A percentile compares a stretch with the other conserved stretches of the same genome.
Evolutionary conservation across 352 stramenopile species (phyloP).

Genomic region (Phytophthora podocarpi): DNA sequence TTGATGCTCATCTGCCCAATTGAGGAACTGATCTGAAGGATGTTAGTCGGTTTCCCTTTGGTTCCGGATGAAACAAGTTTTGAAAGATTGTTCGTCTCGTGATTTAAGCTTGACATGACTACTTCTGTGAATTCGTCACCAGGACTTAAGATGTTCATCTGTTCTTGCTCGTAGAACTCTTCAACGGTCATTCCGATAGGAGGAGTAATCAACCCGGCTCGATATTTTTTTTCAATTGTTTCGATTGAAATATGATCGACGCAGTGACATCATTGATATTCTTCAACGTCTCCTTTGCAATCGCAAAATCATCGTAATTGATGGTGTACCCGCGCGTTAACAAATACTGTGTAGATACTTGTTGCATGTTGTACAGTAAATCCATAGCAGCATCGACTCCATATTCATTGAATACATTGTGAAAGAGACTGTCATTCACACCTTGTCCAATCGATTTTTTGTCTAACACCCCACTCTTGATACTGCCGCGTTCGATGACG

Average conservation of each 20-base stretch:
- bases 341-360: neutral
- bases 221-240: neutral
- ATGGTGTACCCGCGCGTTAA: neutral
- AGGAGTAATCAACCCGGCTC: neutral
- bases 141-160: neutral
- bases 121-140: neutral
- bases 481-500: neutral
- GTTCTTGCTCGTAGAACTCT: neutral
- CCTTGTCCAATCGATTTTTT: neutral
- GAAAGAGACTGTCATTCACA: neutral
- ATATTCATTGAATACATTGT: neutral
- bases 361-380: neutral
- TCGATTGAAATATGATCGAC: neutral
- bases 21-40: neutral
- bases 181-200: neutral
- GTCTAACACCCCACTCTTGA: neutral
- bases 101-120: neutral
- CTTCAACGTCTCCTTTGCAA: neutral
- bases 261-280: neutral
- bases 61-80: neutral
- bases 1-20: neutral
- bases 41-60: neutral
- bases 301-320: neutral
- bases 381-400: neutral
- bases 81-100: neutral